Conservation (phyloP, 2,329 filamentous ascomycete genomes). For the Ceratocystis cacaofunesta region DNA sequence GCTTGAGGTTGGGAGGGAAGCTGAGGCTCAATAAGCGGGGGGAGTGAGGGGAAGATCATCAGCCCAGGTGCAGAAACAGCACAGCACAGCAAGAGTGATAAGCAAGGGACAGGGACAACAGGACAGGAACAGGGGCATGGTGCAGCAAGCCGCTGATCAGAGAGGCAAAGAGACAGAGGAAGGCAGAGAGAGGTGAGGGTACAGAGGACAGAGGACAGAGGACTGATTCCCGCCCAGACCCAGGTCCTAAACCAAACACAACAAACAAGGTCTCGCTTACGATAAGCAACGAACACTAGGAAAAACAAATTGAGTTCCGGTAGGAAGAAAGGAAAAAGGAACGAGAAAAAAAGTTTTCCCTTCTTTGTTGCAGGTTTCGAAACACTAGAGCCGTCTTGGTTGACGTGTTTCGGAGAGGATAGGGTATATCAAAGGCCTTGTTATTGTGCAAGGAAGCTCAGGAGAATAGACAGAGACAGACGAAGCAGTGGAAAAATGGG, state of each 20-base stretch:
- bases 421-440: neutral
- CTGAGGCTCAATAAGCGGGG: neutral
- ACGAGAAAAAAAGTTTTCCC: neutral
- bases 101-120: neutral
- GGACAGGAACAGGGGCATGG: neutral
- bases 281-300: too few relatives aligned
- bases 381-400: neutral
- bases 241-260: too few relatives aligned
- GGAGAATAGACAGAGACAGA: neutral
- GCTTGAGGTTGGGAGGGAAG: neutral
- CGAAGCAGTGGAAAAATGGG: neutral
- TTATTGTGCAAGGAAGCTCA: neutral
- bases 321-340: too few relatives aligned
- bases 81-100: neutral
- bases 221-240: too few relatives aligned
- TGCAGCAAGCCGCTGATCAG: neutral
- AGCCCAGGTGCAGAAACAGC: neutral
- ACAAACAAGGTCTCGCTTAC: too few relatives aligned
- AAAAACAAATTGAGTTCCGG: neutral
- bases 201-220: too few relatives aligned
- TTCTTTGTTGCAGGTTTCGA: conserved; percentile 2
- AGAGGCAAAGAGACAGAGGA: too few relatives aligned
- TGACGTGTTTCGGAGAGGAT: neutral
- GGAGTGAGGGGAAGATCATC: neutral
- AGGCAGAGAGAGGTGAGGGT: too few relatives aligned